A percentile compares a stretch with the other conserved stretches of the same genome.
These are phyloP conservation scores for Thamnidium elegans DNA, from an alignment of 192 early-diverging fungal species.

Conservation along the genomic window DNA sequence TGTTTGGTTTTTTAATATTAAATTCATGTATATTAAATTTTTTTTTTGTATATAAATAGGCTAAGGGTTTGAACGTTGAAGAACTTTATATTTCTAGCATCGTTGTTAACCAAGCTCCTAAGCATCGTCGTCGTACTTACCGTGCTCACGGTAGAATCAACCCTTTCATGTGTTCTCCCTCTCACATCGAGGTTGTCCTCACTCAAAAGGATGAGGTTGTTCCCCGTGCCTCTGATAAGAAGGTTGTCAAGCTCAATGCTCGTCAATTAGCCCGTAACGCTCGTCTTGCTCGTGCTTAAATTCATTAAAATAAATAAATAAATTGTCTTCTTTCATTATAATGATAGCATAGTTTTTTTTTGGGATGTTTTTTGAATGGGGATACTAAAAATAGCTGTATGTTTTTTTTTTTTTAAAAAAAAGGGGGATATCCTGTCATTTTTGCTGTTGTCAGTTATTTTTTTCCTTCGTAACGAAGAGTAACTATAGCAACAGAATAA, in stretches of 20 bases:
- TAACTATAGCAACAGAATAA: no score
- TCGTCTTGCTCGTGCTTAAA: slow-evolving; percentile 39
- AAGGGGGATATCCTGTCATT: no score
- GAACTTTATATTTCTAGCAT: slow-evolving; percentile 88
- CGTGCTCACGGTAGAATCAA: slow-evolving; percentile 95
- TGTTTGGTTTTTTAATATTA: background rate
- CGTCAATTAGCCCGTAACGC: slow-evolving; percentile 50
- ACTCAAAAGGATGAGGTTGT: slow-evolving; percentile 84
- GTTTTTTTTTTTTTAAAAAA: no score
- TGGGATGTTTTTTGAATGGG: no score
- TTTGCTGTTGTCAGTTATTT: no score
- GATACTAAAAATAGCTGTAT: no score
- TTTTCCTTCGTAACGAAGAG: no score
- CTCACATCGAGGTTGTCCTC: slow-evolving; percentile 92
- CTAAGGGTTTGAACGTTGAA: slow-evolving; percentile 87
- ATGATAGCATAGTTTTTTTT: no score
- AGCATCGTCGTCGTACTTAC: slow-evolving; percentile 92
- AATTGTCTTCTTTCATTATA: background rate
- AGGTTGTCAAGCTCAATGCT: slow-evolving; percentile 41
- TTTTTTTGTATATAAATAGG: slow-evolving; percentile 32
- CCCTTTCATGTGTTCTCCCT: slow-evolving; percentile 89
- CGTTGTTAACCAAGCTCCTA: slow-evolving; percentile 94
- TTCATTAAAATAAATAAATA: background rate
- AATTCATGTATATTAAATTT: background rate
- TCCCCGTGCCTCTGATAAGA: slow-evolving; percentile 63